These are phyloP conservation scores for Nemania diffusa DNA, from an alignment of 2,329 filamentous ascomycete genomes.

Conservation along the genomic window DNA sequence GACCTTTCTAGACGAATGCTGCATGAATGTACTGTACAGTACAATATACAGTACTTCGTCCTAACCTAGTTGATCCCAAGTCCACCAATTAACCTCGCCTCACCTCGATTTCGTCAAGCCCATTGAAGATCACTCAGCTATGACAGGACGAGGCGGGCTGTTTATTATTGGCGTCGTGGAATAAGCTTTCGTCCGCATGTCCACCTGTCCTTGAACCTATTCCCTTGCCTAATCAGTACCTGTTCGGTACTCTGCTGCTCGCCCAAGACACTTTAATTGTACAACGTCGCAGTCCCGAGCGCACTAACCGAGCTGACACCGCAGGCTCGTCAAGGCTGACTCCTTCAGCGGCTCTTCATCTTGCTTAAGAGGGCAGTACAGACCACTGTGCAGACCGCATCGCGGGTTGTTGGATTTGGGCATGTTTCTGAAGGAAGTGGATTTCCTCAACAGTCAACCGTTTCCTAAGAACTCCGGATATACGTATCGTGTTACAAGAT, in stretches of 20 bases:
- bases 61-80: slow-evolving; percentile 14
- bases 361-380: slow-evolving; percentile 34
- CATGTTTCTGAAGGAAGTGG: slow-evolving; percentile 28
- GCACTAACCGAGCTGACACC: slow-evolving; percentile 28
- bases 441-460: slow-evolving; percentile 7
- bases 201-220: slow-evolving; percentile 18
- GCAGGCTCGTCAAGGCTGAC: slow-evolving; percentile 32
- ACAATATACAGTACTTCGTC: not conserved
- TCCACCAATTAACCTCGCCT: slow-evolving; percentile 33
- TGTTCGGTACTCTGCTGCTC: slow-evolving; percentile 22
- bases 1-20: slow-evolving; percentile 24
- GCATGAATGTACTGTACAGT: slow-evolving; percentile 23
- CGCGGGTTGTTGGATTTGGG: slow-evolving; percentile 10
- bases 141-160: slow-evolving; percentile 32
- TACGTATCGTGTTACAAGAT: slow-evolving; percentile 20
- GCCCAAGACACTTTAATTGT: slow-evolving; percentile 7
- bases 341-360: slow-evolving; percentile 29
- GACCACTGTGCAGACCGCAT: slow-evolving; percentile 21
- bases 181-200: slow-evolving; percentile 34
- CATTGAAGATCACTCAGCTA: slow-evolving; percentile 37
- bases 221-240: slow-evolving; percentile 4
- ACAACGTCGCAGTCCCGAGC: slow-evolving; percentile 25
- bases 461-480: slow-evolving; percentile 5
- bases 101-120: slow-evolving; percentile 21
- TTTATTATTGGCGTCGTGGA: slow-evolving; percentile 34